Evolutionary conservation across 768 basidiomycete species (phyloP).

Genomic region (Jaapia argillacea): DNA sequence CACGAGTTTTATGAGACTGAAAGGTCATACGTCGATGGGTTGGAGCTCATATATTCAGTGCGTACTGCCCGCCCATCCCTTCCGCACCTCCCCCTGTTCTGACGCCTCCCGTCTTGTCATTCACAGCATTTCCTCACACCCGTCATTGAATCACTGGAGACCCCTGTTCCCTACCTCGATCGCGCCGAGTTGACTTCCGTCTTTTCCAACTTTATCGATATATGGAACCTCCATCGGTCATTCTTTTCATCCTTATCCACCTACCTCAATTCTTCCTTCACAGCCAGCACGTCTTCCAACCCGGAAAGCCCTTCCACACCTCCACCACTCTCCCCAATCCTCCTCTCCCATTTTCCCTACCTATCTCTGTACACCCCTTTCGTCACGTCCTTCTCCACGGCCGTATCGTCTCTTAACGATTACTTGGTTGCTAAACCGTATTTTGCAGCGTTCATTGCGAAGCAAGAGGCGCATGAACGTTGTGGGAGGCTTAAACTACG

Average conservation of each 20-base stretch:
- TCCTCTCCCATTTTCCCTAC: constrained; percentile 81
- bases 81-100: neutral
- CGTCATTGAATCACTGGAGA: constrained; percentile 66
- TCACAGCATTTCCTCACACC: constrained; percentile 76
- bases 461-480: constrained; percentile 56
- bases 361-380: constrained; percentile 83
- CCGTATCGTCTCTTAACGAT: constrained; percentile 46
- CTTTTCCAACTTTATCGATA: constrained; percentile 87
- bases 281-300: constrained; percentile 11
- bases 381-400: constrained; percentile 65
- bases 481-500: constrained; percentile 70
- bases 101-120: neutral
- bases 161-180: constrained; percentile 55
- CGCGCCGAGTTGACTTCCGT: constrained; percentile 60
- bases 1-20: constrained; percentile 79
- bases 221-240: constrained; percentile 80
- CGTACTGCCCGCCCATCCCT: too few relatives aligned
- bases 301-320: constrained; percentile 15
- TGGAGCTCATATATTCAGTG: constrained; percentile 77
- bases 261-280: constrained; percentile 26
- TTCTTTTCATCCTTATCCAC: constrained; percentile 54
- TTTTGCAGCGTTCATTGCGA: constrained; percentile 55
- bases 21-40: constrained; percentile 68
- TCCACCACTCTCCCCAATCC: constrained; percentile 42
- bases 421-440: constrained; percentile 42